phyloP scores from a whole-genome alignment of 1,284 basidiomycete genomes.

The Vanrija humicola region DNA sequence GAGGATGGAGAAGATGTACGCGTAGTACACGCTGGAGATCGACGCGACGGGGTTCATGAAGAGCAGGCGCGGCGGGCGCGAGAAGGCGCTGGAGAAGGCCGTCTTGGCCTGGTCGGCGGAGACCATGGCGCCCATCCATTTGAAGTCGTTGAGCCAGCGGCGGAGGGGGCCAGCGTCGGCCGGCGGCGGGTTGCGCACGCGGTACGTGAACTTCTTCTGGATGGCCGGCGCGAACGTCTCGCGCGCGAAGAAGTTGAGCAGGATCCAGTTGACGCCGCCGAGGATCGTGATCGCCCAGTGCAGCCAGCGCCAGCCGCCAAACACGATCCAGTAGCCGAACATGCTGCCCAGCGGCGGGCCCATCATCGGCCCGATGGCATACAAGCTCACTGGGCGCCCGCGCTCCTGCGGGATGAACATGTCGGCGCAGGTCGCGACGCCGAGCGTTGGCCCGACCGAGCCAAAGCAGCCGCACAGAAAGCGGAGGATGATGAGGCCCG shows the following conservation, averaged over 20 bases:
- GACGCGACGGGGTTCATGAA: constrained; percentile 46
- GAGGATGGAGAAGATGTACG: constrained; percentile 49
- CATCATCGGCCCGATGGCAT: constrained; percentile 39
- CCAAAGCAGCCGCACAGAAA: constrained; percentile 40
- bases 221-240: constrained; percentile 44
- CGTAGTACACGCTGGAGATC: constrained; percentile 49
- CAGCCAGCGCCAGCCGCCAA: constrained; percentile 40
- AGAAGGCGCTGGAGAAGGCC: constrained; percentile 34
- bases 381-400: constrained; percentile 37
- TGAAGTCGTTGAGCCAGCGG: constrained; percentile 18
- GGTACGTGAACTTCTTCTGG: constrained; percentile 29
- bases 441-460: constrained; percentile 38
- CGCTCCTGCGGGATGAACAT: constrained; percentile 32
- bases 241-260: constrained; percentile 26
- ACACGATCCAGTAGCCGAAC: constrained; percentile 39
- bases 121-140: constrained; percentile 37
- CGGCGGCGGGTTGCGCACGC: constrained; percentile 13
- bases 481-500: constrained; percentile 33
- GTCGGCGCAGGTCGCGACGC: constrained; percentile 44
- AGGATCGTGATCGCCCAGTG: constrained; percentile 42
- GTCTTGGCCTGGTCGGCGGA: constrained; percentile 24
- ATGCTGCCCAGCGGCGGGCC: constrained; percentile 39
- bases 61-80: constrained; percentile 46
- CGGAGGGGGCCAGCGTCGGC: constrained; percentile 7
- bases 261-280: constrained; percentile 28